These are phyloP conservation scores for Apiotrichum gracile DNA, from an alignment of 1,284 basidiomycete species.

Conservation along the genomic window DNA sequence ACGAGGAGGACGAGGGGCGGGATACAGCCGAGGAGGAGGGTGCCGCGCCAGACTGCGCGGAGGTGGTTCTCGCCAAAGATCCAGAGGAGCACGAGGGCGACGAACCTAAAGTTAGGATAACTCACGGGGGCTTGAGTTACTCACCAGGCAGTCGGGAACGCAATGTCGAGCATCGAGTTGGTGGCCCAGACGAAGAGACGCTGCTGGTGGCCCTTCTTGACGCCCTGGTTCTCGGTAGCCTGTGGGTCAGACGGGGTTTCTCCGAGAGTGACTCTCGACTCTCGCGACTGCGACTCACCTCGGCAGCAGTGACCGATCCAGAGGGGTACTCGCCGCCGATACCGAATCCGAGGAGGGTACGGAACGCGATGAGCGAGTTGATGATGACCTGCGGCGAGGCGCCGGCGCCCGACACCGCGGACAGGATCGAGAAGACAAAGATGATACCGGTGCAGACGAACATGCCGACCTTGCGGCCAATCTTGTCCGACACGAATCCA, in stretches of 20 bases:
- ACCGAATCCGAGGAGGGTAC: constrained; percentile 71
- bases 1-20: constrained; percentile 71
- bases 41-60: constrained; percentile 78
- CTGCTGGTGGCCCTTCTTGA: constrained; percentile 73
- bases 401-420: constrained; percentile 49
- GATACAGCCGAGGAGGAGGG: constrained; percentile 78
- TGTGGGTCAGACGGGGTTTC: neutral
- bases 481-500: constrained; percentile 70
- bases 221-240: constrained; percentile 64
- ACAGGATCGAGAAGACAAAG: constrained; percentile 69
- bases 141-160: constrained; percentile 63
- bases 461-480: constrained; percentile 52
- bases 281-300: constrained; percentile 47
- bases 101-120: constrained; percentile 50
- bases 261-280: neutral
- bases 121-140: constrained; percentile 32
- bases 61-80: constrained; percentile 79
- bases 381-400: constrained; percentile 54
- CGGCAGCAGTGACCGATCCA: constrained; percentile 83
- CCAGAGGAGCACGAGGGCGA: constrained; percentile 77
- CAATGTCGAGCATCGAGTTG: constrained; percentile 83
- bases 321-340: constrained; percentile 83
- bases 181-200: constrained; percentile 61
- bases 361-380: constrained; percentile 70
- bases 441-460: constrained; percentile 61